Evolutionary conservation across 2,329 filamentous ascomycete species (phyloP), one percentile per base, ranked within the genome.

Genomic region (Penicillium fuscoglaucum): DNA sequence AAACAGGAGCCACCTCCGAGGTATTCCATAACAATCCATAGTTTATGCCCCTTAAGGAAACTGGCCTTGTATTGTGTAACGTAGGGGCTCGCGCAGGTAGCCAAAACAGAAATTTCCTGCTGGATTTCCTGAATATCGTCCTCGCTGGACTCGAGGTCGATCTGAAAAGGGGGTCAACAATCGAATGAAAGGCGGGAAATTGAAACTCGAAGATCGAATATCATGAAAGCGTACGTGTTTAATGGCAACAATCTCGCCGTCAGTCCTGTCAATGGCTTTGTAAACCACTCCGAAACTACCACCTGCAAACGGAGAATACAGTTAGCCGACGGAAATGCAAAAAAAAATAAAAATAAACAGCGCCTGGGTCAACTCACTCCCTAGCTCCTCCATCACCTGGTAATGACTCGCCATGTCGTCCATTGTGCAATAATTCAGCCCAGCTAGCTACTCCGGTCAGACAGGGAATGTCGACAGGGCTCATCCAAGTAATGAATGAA

Each of bases 1-100:
- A 97, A 83, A 74, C 95, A 97, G 19, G 95, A 98, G 41, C 95
- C 95, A 63, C 95, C 95, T 6, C 95, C 95, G 12, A 99, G 81
- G 72, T 90, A 99, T 76, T 99, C 95, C 95, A 99, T 99, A 58
- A 98, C 91, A 72, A 99, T 99, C 95, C 95, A 99, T 81, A 99
- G 80, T 78, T 98, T 99, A 74, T 93, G 90, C 28, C 95, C 95
- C 67, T 91, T 87, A n/a, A 98, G 84, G 75, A 98, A 99, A 72
- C 93, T 97, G 24, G 91, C 90, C 74, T 93, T 96, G 82, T 99
- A 99, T 73, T 96, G 90, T 17, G 95, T 98, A 66, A 99, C 92
- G 75, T 90, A 96, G 48, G 90, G 89, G 73, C 93, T 97, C 66
- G 90, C 90, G 80, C 95, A 99, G 53, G 95, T 97, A 77, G 93